phyloP scores from a whole-genome alignment of 2,329 filamentous ascomycete genomes.

The Trichoderma simmonsii region DNA sequence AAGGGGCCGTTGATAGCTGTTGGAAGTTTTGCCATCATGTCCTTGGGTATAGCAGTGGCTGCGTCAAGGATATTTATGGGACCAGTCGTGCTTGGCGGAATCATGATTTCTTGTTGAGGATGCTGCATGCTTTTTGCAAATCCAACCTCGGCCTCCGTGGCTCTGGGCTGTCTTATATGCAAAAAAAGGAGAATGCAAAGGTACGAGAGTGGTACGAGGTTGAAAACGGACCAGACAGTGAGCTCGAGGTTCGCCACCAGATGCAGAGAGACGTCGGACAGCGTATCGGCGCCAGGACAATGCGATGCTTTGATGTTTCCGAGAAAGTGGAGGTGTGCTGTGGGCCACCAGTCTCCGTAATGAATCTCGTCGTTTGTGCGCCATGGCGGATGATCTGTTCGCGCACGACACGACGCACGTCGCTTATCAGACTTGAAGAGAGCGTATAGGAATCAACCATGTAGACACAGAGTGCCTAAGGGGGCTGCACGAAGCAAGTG shows the following conservation, averaged over 20 bases:
- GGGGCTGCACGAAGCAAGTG: conserved; percentile 11
- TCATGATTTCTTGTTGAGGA: neutral
- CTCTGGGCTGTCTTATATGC: neutral
- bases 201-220: neutral
- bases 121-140: neutral
- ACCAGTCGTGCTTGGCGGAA: neutral
- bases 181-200: neutral
- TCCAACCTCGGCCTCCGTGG: neutral
- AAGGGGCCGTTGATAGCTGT: conserved; percentile 17
- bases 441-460: conserved; percentile 1
- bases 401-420: conserved; percentile 15
- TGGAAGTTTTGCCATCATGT: neutral
- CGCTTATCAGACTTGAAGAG: conserved; percentile 10
- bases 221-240: neutral
- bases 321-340: conserved; percentile 16
- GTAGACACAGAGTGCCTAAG: conserved; percentile 15
- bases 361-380: conserved; percentile 15
- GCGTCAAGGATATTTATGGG: neutral
- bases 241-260: neutral
- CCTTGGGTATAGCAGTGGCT: neutral
- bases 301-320: conserved; percentile 10
- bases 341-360: conserved; percentile 17
- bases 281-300: neutral
- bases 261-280: neutral
- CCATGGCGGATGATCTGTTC: conserved; percentile 4